Conservation (phyloP, 2,329 filamentous ascomycete genomes). For the Pseudogymnoascus sp. region DNA sequence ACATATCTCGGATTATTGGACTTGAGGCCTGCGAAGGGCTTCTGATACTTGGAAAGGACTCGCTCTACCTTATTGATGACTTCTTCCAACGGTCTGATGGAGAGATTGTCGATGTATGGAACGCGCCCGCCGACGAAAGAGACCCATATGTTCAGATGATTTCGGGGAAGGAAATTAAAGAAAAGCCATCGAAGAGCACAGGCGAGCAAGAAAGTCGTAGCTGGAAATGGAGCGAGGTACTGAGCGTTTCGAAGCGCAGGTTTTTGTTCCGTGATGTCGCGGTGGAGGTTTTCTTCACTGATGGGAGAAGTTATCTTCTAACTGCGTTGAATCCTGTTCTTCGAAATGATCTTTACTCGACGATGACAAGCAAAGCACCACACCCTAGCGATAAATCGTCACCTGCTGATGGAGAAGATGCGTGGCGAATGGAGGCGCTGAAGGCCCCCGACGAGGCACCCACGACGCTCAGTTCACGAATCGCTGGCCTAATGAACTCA, state of each 20-base stretch:
- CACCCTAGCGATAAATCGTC: constrained; percentile 64
- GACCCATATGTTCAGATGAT: constrained; percentile 95
- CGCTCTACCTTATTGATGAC: constrained; percentile 89
- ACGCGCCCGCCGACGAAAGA: constrained; percentile 83
- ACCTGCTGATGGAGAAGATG: constrained; percentile 71
- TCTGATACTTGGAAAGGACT: constrained; percentile 84
- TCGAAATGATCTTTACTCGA: constrained; percentile 72
- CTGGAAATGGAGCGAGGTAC: constrained; percentile 91
- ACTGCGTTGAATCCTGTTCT: constrained; percentile 67
- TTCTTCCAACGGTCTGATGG: constrained; percentile 92
- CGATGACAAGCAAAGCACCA: constrained; percentile 69
- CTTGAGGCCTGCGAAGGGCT: constrained; percentile 91
- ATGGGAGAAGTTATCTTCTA: constrained; percentile 87
- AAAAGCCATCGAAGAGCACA: constrained; percentile 45
- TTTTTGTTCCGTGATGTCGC: constrained; percentile 94
- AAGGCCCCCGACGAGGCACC: constrained; percentile 53
- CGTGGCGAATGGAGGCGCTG: constrained; percentile 83
- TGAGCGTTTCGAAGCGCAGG: constrained; percentile 89
- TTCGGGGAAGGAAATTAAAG: constrained; percentile 57
- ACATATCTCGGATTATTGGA: constrained; percentile 88
- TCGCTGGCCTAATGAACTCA: constrained; percentile 85
- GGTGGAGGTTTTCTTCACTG: constrained; percentile 95
- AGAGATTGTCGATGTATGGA: constrained; percentile 94
- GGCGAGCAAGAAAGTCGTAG: constrained; percentile 73
- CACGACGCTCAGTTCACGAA: constrained; percentile 58